Conservation (phyloP, 371 early-diverging fungal genomes). For the Synchytrium microbalum region DNA sequence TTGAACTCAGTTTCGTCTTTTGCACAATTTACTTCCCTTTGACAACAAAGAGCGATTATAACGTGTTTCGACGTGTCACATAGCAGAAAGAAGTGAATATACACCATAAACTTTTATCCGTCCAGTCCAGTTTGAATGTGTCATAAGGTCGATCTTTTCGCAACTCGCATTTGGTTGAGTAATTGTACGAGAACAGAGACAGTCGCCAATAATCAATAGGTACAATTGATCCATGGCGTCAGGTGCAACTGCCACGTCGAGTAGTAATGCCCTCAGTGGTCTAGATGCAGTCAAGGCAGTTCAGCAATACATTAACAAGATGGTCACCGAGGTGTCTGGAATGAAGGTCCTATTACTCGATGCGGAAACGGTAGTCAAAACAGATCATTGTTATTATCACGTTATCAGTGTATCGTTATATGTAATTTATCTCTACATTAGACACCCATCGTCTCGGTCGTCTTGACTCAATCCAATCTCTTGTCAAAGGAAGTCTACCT, state of each 20-base stretch:
- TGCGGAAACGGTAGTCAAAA: conserved; percentile 73
- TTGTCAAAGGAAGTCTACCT: conserved; percentile 87
- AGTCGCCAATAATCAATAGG: too few species aligned
- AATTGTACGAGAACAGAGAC: too few species aligned
- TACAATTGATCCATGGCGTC: too few species aligned
- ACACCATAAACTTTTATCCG: too few species aligned
- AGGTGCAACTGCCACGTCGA: neutral
- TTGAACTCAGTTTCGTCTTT: too few species aligned
- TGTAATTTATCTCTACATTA: conserved; percentile 21
- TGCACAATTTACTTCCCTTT: too few species aligned
- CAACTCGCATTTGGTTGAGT: too few species aligned
- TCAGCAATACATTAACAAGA: conserved; percentile 85
- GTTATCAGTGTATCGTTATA: neutral
- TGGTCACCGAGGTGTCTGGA: conserved; percentile 79
- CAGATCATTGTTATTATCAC: conserved; percentile 1
- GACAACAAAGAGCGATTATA: too few species aligned
- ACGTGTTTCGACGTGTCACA: too few species aligned
- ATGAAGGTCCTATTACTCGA: conserved; percentile 96
- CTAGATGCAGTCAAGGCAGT: conserved; percentile 22
- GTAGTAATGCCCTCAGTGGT: neutral
- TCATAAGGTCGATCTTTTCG: too few species aligned
- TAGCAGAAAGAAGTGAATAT: too few species aligned
- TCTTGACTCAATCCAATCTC: conserved; percentile 81
- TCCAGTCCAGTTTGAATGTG: too few species aligned
- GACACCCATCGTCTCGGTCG: conserved; percentile 87